A percentile compares a stretch with the other conserved stretches of the same genome.
Evolutionary conservation across 176 grass and related monocot species (phyloP).

Genomic region (Paspalum vaginatum): DNA sequence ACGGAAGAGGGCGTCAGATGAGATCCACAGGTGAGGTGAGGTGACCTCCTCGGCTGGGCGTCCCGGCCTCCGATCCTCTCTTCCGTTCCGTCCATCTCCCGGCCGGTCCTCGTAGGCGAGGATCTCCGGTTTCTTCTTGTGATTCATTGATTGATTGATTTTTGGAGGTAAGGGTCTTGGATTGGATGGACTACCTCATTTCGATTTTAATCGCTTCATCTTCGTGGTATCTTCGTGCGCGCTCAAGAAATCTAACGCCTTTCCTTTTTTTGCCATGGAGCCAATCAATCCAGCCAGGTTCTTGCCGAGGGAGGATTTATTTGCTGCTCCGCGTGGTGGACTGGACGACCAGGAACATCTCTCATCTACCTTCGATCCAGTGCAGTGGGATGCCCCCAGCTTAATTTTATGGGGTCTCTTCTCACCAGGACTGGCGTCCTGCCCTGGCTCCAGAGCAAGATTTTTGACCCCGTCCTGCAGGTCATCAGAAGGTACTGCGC

Average conservation of each 20-base stretch:
- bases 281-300: neutral
- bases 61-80: neutral
- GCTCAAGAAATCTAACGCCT: neutral
- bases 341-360: too few species aligned
- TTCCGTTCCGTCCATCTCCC: neutral
- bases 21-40: neutral
- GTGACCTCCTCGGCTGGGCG: too few species aligned
- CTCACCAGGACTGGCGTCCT: constrained; percentile 40
- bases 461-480: constrained; percentile 66
- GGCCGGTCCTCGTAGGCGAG: neutral
- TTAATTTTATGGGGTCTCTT: constrained; percentile 50
- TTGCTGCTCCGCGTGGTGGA: neutral
- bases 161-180: neutral
- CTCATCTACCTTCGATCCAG: neutral
- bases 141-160: neutral
- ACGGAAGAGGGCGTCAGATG: neutral
- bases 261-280: neutral
- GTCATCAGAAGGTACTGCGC: constrained; percentile 66
- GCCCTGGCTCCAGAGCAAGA: constrained; percentile 66
- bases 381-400: neutral
- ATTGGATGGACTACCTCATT: too few species aligned
- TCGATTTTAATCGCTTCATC: neutral
- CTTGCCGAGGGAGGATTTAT: neutral
- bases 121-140: neutral
- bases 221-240: neutral